Evolutionary conservation across 2,329 filamentous ascomycete genomes (phyloP), one percentile per base, ranked within the genome.

Genomic region (Davidsoniella australis): DNA sequence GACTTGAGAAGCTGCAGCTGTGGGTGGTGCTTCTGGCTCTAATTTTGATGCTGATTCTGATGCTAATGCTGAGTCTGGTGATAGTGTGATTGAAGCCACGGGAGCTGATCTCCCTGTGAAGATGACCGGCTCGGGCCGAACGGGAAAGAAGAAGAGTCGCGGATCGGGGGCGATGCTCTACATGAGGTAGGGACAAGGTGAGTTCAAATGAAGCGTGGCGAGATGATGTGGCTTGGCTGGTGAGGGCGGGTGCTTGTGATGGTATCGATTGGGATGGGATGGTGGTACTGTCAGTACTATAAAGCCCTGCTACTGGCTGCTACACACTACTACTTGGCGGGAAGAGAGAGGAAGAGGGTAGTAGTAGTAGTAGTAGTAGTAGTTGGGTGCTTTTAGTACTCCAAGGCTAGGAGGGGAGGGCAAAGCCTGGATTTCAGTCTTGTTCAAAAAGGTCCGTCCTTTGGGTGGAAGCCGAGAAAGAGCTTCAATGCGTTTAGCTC

Each of bases 101-200:
- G 38, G 14, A 39, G 44, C 10, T 33, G 26, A 37, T 46, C 26
- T 36, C 23, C 14, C 17, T 46, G 44, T 8, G 44, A 16, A 36
- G 26, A 38, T 38, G 40, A 70, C 69, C 73, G 74, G 66, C 71
- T 72, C 60, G 74, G 70, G 66, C 74, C 73, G 66, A 76, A 69
- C 56, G 70, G 65, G 59, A 63, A 60, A 57, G 63, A 61, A 55
- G 63, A 64, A 58, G 65, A 61, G 59, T 71, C 66, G 63, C 62
- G 59, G 57, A 60, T 60, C 56, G n/a, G 62, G 62, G 60, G 62
- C 68, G 65, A 64, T 60, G 59, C 65, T 67, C 69, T 71, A 70
- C 75, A 80, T 80, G 71, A 48, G 49, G 49, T 24, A 44, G 41
- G 44, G 38, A 24, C 40, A 23, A 47, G 38, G 26, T 17, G 44